These are phyloP conservation scores for Effrenium voratum DNA, from an alignment of 73 alveolate species.

Conservation along the genomic window DNA sequence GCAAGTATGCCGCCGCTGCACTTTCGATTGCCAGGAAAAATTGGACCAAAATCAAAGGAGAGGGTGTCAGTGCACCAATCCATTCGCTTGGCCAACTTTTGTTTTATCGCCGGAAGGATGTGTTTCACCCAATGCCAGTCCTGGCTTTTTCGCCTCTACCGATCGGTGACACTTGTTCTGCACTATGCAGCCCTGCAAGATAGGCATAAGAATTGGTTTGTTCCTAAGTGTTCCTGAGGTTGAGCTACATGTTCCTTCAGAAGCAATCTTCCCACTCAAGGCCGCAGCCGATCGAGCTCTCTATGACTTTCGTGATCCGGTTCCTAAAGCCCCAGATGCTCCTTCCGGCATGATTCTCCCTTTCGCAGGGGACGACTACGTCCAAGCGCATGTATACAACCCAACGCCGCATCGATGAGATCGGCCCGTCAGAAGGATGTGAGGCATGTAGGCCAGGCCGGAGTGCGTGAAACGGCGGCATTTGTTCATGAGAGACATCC, in stretches of 20 bases:
- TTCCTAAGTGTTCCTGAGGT: not conserved
- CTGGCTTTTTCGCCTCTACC: constrained; percentile 14
- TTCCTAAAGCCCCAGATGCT: not conserved
- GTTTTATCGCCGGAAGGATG: not conserved
- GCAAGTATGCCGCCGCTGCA: not conserved
- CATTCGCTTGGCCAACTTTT: not conserved
- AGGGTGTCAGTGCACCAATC: not conserved
- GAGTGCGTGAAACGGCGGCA: too few relatives aligned
- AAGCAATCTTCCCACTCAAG: not conserved
- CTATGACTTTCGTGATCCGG: not conserved
- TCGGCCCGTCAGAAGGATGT: constrained; percentile 1
- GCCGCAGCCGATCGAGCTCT: not conserved
- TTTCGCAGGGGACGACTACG: not conserved
- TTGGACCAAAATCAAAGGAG: not conserved
- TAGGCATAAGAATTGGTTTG: not conserved
- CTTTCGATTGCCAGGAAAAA: not conserved
- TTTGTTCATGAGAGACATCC: too few relatives aligned
- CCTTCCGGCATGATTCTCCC: not conserved
- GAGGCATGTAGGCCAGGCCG: too few relatives aligned
- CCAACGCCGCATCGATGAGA: not conserved
- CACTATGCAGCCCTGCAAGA: not conserved
- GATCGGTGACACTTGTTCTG: not conserved
- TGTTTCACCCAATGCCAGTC: not conserved
- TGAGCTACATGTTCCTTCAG: not conserved
- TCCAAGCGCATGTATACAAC: not conserved